Evolutionary conservation across 2,329 filamentous ascomycete species (phyloP).

Genomic region (Trichoderma semiorbis): DNA sequence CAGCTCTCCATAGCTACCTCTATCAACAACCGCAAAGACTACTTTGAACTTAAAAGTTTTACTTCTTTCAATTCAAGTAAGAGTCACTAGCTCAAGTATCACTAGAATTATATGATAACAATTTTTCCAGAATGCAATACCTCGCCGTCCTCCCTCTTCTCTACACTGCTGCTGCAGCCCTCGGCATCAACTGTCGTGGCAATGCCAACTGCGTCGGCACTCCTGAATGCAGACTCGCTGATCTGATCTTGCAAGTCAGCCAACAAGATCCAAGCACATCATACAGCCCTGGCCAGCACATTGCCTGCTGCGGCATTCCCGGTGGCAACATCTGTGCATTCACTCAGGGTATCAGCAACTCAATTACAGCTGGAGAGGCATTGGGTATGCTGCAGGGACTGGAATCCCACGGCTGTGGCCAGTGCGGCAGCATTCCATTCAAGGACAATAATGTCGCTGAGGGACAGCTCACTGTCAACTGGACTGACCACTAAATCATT

Average conservation of each 20-base stretch:
- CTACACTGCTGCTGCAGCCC: neutral
- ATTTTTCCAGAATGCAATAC: neutral
- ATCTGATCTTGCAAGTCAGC: slow-evolving; percentile 17
- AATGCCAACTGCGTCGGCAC: slow-evolving; percentile 14
- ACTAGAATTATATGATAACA: neutral
- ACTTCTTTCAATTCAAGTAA: neutral
- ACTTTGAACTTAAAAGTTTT: neutral
- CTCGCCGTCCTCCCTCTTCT: slow-evolving; percentile 1
- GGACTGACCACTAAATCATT: neutral
- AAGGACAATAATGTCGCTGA: slow-evolving; percentile 17
- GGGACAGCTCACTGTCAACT: slow-evolving; percentile 15
- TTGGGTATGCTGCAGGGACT: slow-evolving; percentile 15
- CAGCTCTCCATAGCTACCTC: neutral
- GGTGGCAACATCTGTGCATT: slow-evolving; percentile 16
- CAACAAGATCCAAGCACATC: slow-evolving; percentile 1
- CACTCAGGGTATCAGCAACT: slow-evolving; percentile 1
- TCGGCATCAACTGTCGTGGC: slow-evolving; percentile 17
- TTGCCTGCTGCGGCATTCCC: slow-evolving; percentile 15
- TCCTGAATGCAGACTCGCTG: slow-evolving; percentile 10
- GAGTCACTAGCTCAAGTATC: neutral
- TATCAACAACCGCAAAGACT: neutral
- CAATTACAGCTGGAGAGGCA: slow-evolving; percentile 15
- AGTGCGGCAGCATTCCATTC: slow-evolving; percentile 17
- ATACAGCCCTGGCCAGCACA: slow-evolving; percentile 12
- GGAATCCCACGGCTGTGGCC: neutral